phyloP scores from a whole-genome alignment of 768 basidiomycete species.

The Coprinellus aureogranulatus region DNA sequence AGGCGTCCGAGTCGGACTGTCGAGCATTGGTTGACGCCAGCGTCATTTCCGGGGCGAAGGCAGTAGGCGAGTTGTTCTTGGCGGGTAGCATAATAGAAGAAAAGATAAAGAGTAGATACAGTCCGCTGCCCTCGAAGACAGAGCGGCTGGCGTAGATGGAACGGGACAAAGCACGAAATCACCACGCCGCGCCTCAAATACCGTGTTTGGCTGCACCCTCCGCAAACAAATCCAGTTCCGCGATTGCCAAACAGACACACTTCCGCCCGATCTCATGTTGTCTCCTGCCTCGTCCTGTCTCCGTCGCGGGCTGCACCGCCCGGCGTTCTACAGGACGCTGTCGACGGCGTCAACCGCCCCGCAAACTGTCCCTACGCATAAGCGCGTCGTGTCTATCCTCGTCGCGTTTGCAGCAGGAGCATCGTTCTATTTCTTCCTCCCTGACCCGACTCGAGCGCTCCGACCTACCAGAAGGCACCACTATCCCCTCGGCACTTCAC shows the following conservation, averaged over 20 bases:
- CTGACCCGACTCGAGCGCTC: slow-evolving; percentile 46
- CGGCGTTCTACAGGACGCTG: neutral
- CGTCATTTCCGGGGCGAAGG: slow-evolving; percentile 17
- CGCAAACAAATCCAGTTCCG: neutral
- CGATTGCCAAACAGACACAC: neutral
- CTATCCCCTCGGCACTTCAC: slow-evolving; percentile 57
- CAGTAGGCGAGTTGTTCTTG: neutral
- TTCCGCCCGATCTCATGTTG: slow-evolving; percentile 2
- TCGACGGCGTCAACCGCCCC: neutral
- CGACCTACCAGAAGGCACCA: slow-evolving; percentile 35
- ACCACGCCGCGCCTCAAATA: neutral
- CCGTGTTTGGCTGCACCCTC: slow-evolving; percentile 10
- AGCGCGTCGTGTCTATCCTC: slow-evolving; percentile 23
- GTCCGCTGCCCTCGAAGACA: neutral
- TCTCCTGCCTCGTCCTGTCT: neutral
- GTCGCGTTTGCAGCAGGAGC: slow-evolving; percentile 40
- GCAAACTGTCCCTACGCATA: neutral
- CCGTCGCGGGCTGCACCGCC: neutral
- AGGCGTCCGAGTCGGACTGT: slow-evolving; percentile 13
- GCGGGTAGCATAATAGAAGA: slow-evolving; percentile 1
- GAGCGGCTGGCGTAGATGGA: slow-evolving; percentile 1
- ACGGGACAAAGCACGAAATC: neutral
- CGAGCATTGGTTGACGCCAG: slow-evolving; percentile 28
- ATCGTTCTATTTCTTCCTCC: slow-evolving; percentile 52
- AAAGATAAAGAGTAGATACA: neutral